Conservation (phyloP, 345 rosid species). For the Eucalyptus leucophloia region DNA sequence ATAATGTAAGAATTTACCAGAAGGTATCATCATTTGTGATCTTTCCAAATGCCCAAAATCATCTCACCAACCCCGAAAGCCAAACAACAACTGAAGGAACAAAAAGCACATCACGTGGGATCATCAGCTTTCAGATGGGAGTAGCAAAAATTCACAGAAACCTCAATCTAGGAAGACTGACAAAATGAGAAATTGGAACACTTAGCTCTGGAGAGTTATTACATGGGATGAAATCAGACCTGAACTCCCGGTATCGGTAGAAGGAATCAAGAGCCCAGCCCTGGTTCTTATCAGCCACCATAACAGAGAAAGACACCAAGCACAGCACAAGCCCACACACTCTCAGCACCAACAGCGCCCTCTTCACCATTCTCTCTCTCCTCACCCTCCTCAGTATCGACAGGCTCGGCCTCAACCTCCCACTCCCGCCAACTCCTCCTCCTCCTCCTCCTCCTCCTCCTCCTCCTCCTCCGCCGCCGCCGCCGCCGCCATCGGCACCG, state of each 20-base stretch:
- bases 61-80: not conserved
- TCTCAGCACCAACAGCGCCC: slow-evolving; percentile 45
- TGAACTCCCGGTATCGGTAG: slow-evolving; percentile 73
- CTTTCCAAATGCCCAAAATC: not conserved
- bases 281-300: slow-evolving; percentile 74
- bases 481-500: not conserved
- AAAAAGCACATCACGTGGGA: not conserved
- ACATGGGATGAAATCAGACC: slow-evolving; percentile 4
- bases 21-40: not conserved
- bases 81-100: not conserved
- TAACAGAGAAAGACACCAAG: slow-evolving; percentile 59
- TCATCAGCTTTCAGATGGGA: not conserved
- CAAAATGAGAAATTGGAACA: not conserved
- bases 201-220: not conserved
- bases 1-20: not conserved
- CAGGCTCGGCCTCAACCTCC: slow-evolving; percentile 16
- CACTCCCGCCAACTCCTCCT: slow-evolving; percentile 1
- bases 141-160: not conserved
- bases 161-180: not conserved
- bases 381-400: slow-evolving; percentile 34
- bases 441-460: slow-evolving; percentile 17
- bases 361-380: slow-evolving; percentile 28
- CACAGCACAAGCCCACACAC: slow-evolving; percentile 47
- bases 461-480: not conserved
- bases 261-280: slow-evolving; percentile 95